Evolutionary conservation across 805 yeast species (phyloP).

Genomic region (Saccharomyces paradoxus): DNA sequence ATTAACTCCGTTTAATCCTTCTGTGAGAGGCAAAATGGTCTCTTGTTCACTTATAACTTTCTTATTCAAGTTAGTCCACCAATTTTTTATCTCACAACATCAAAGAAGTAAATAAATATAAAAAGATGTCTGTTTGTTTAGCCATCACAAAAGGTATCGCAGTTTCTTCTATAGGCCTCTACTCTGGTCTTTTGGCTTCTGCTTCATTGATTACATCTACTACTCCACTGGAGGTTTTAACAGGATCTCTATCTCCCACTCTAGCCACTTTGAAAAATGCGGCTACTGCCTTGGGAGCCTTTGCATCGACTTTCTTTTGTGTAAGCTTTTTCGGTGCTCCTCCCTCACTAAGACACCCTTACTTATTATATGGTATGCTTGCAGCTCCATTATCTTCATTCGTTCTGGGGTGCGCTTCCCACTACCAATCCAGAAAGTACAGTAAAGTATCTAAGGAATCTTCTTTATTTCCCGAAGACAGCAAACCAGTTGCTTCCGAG

Average conservation of each 20-base stretch:
- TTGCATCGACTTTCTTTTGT: constrained; percentile 44
- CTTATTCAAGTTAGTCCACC: background rate
- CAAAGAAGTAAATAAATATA: background rate
- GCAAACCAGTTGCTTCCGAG: constrained; percentile 3
- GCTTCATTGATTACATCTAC: constrained; percentile 19
- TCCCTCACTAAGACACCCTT: constrained; percentile 56
- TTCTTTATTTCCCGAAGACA: background rate
- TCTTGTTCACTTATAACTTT: background rate
- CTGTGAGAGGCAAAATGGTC: background rate
- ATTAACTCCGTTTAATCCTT: background rate
- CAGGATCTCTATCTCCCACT: constrained; percentile 13
- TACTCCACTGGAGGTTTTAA: constrained; percentile 17
- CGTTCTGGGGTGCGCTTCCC: constrained; percentile 4
- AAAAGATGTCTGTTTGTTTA: constrained; percentile 44
- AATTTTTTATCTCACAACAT: background rate
- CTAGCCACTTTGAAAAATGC: constrained; percentile 10
- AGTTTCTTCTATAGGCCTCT: constrained; percentile 58
- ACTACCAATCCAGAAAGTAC: background rate
- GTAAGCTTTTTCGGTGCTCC: constrained; percentile 54
- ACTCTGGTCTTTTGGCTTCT: constrained; percentile 39
- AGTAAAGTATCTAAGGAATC: background rate
- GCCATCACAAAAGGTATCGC: constrained; percentile 56
- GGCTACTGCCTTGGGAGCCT: constrained; percentile 33
- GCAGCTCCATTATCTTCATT: constrained; percentile 16
- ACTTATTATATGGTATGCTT: constrained; percentile 51